Conservation (phyloP, 371 early-diverging fungal species). For the Batkoa obscura region DNA sequence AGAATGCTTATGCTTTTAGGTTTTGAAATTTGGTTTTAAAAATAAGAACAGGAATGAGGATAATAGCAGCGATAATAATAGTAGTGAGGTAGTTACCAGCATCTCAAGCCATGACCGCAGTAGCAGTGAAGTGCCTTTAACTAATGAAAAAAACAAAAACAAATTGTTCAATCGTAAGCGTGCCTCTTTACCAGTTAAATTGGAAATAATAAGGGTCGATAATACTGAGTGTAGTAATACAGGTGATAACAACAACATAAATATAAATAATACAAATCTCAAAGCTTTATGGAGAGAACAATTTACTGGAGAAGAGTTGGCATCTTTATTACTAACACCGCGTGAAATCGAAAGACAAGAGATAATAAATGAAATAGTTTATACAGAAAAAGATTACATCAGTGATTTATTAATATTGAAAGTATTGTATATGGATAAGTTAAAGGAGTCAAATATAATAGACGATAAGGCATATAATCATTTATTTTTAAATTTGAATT, state of each 20-base stretch:
- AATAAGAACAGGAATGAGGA: too few relatives aligned
- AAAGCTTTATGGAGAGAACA: background rate
- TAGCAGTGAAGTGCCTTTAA: too few relatives aligned
- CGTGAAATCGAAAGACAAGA: slow-evolving; percentile 57
- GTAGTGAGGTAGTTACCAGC: too few relatives aligned
- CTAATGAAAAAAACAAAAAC: too few relatives aligned
- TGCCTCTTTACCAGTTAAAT: too few relatives aligned
- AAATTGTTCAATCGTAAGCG: too few relatives aligned
- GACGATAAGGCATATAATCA: background rate
- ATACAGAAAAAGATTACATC: slow-evolving; percentile 57
- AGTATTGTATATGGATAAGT: slow-evolving; percentile 10
- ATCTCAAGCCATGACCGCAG: too few relatives aligned
- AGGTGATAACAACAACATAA: background rate
- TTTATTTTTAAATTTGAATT: background rate
- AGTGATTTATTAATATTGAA: slow-evolving; percentile 32
- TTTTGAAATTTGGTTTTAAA: background rate
- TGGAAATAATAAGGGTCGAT: too few relatives aligned
- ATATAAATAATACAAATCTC: background rate
- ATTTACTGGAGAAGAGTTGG: background rate
- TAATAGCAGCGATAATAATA: too few relatives aligned
- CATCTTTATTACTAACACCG: background rate
- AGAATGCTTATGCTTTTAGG: background rate
- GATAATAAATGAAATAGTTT: slow-evolving; percentile 57
- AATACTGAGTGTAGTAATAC: too few relatives aligned
- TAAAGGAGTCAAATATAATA: background rate